Evolutionary conservation across 1,284 basidiomycete genomes (phyloP).

Genomic region (Pseudozyma pruni): DNA sequence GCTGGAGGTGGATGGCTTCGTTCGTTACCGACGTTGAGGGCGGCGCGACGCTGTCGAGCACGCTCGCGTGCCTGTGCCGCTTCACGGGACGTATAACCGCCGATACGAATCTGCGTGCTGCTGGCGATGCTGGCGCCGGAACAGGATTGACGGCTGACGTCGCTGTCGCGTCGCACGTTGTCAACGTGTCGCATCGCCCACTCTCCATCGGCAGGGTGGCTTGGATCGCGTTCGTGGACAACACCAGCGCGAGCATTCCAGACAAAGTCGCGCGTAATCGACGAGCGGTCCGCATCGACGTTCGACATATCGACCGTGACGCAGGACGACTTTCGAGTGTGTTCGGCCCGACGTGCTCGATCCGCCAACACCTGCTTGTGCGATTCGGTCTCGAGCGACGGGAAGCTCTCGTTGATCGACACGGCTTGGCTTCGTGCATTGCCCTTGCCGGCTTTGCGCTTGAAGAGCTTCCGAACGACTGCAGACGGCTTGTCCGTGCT

Average conservation of each 20-base stretch:
- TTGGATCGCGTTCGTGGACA: slow-evolving; percentile 23
- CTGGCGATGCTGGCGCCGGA: slow-evolving; percentile 24
- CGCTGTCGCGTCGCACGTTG: slow-evolving; percentile 17
- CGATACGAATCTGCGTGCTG: slow-evolving; percentile 40
- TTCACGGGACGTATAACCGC: slow-evolving; percentile 30
- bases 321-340: slow-evolving; percentile 14
- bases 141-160: slow-evolving; percentile 19
- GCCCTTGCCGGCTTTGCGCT: slow-evolving; percentile 2
- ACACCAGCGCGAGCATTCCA: slow-evolving; percentile 23
- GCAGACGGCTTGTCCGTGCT: slow-evolving; percentile 4
- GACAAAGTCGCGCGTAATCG: slow-evolving; percentile 30
- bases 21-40: background rate
- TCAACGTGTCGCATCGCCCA: slow-evolving; percentile 11
- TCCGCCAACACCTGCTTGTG: slow-evolving; percentile 42
- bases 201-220: background rate
- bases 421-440: slow-evolving; percentile 6
- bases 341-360: slow-evolving; percentile 26
- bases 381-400: slow-evolving; percentile 39
- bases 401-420: slow-evolving; percentile 43
- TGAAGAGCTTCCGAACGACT: slow-evolving; percentile 10
- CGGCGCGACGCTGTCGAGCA: slow-evolving; percentile 16
- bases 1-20: slow-evolving; percentile 19
- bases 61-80: slow-evolving; percentile 33
- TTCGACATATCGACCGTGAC: slow-evolving; percentile 38
- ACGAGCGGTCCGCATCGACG: background rate